Percentiles rank a stretch among this genome's conserved stretches.
phyloP scores from a whole-genome alignment of 306 rosid species.

The Pterocarpus santalinus region DNA sequence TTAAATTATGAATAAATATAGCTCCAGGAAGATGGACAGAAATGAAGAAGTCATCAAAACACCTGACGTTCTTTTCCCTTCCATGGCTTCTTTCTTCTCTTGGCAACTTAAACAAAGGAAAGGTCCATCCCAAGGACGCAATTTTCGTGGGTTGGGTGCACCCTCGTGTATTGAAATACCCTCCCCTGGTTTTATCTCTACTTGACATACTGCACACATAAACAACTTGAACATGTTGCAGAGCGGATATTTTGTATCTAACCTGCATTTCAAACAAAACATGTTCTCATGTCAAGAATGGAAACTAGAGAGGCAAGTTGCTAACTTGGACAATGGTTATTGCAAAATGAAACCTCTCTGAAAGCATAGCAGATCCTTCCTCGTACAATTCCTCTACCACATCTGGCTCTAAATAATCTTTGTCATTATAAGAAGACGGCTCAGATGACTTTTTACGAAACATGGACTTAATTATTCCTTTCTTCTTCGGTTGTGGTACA shows the following conservation, averaged over 20 bases:
- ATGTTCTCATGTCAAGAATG: slow-evolving; percentile 41
- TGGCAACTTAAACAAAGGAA: slow-evolving; percentile 96
- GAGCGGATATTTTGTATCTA: slow-evolving; percentile 89
- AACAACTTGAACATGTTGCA: slow-evolving; percentile 99
- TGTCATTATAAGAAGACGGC: slow-evolving; percentile 76
- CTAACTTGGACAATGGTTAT: slow-evolving; percentile 1
- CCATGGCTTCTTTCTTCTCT: slow-evolving; percentile 99
- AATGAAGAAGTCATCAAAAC: slow-evolving; percentile 42
- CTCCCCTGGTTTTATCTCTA: slow-evolving; percentile 91
- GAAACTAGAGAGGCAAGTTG: slow-evolving; percentile 18
- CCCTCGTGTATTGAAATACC: slow-evolving; percentile 90
- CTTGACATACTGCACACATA: slow-evolving; percentile 95
- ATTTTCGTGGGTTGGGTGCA: slow-evolving; percentile 62
- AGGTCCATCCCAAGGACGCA: slow-evolving; percentile 99
- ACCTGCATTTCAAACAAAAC: slow-evolving; percentile 70
- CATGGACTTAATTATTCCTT: slow-evolving; percentile 88
- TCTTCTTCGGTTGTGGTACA: slow-evolving; percentile 66
- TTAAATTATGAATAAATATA: slow-evolving; percentile 29
- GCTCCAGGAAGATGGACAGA: slow-evolving; percentile 30
- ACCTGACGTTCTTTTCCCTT: slow-evolving; percentile 86
- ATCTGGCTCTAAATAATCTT: slow-evolving; percentile 83
- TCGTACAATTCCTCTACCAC: slow-evolving; percentile 85
- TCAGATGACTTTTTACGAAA: slow-evolving; percentile 79
- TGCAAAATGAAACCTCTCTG: slow-evolving; percentile 80
- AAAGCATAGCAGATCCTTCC: slow-evolving; percentile 97